Evolutionary conservation across 352 stramenopile species (phyloP).

Genomic region (Phytophthora melonis): DNA sequence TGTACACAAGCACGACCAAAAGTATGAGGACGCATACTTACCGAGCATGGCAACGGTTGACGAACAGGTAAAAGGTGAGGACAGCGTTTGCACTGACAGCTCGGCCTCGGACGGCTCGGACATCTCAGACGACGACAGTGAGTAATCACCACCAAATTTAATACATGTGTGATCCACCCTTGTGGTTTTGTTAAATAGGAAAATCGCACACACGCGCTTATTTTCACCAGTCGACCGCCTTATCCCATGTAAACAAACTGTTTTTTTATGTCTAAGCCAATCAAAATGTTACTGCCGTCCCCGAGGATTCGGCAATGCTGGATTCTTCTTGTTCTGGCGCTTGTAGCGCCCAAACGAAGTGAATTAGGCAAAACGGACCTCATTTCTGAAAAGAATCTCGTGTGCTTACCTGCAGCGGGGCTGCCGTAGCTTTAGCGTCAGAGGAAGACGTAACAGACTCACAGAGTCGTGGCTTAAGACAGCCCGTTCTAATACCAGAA

Average conservation of each 20-base stretch:
- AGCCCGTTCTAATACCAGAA: too few species aligned
- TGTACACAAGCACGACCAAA: background rate
- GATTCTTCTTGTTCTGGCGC: background rate
- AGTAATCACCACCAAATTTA: background rate
- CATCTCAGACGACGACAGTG: background rate
- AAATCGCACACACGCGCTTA: background rate
- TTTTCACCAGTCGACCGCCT: background rate
- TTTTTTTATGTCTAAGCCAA: background rate
- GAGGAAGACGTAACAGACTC: too few species aligned
- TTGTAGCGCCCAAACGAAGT: background rate
- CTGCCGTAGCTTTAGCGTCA: too few species aligned
- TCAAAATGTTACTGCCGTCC: background rate
- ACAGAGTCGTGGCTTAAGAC: too few species aligned
- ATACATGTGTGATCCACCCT: background rate
- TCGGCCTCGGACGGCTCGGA: too few species aligned
- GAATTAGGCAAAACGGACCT: background rate
- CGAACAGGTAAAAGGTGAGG: background rate
- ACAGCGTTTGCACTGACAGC: too few species aligned
- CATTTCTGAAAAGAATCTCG: background rate
- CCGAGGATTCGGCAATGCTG: background rate
- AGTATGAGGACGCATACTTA: background rate
- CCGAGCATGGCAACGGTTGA: background rate
- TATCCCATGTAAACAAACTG: background rate
- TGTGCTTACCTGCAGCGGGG: too few species aligned
- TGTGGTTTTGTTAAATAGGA: background rate